Base-by-base conservation (phyloP, 75 land plant species). In the Pinus taeda region DNA sequence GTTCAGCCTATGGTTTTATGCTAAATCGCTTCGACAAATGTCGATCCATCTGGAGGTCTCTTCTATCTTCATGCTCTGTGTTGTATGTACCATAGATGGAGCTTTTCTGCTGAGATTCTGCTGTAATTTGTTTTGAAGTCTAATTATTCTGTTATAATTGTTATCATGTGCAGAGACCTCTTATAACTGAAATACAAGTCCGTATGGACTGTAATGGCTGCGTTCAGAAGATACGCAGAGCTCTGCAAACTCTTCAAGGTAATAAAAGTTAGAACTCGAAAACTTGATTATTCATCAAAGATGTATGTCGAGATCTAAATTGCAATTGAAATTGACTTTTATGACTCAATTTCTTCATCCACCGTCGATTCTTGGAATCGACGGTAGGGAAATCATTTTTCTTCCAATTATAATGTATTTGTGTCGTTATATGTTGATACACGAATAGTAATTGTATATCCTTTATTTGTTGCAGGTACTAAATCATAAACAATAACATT, bases 201-300 rank as follows among this genome's bases (percentile, higher is more conserved):
- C 86, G 93, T 20, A 91, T 91, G 83, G 90, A 91, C 83, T 91
- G 93, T 21, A 88, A 91, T 57, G 93, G 93, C 63, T 88, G 93
- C 73, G 86, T 91, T 9, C 93, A 91, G 67, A 91, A 84, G 85
- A 88, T 91, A 75, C 88, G 86, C 80, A 91, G 74, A 57, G 88
- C 90, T 0, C 66, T 91, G 24, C 72, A 82, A 59, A 83, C 80
- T 39, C 81, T 91, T 29, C 62, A 81, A n/a, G 92, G 92, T 90
- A 71, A 18, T 1, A n/a, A 39, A 39, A 15, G 3, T 49, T 49
- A 49, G 12, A 49, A 49, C 55, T 45, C 0, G 53, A 45, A 45
- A 1, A 45, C 53, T 45, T 42, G 49, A 42, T 42, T 42, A 42
- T 42, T 42, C 4, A 42, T 42, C 49, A 42, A 42, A 42, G 49